These are phyloP conservation scores for Aphanoascus verrucosus DNA, from an alignment of 2,329 filamentous ascomycete species.

Conservation along the genomic window DNA sequence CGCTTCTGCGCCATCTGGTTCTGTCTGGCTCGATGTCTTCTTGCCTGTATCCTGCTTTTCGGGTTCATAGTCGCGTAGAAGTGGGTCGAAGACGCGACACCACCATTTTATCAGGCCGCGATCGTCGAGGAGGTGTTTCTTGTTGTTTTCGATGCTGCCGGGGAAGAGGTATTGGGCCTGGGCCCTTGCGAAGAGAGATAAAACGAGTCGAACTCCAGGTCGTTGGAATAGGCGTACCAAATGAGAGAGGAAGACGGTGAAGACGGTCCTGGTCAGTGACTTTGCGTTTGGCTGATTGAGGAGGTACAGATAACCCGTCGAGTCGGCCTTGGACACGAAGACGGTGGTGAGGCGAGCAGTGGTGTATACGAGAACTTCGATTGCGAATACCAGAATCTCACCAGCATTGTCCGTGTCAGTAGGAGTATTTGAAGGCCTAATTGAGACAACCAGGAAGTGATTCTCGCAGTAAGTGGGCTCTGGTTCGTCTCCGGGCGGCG, in stretches of 20 bases:
- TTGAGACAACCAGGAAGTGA: slow-evolving; percentile 60
- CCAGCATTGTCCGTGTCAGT: slow-evolving; percentile 24
- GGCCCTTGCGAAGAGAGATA: slow-evolving; percentile 84
- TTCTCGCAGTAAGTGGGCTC: slow-evolving; percentile 78
- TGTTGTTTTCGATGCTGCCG: slow-evolving; percentile 69
- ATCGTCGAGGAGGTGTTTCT: slow-evolving; percentile 88
- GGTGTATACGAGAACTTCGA: slow-evolving; percentile 81
- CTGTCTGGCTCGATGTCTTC: slow-evolving; percentile 17
- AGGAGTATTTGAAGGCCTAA: slow-evolving; percentile 22
- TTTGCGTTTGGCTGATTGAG: slow-evolving; percentile 50
- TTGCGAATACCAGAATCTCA: slow-evolving; percentile 63
- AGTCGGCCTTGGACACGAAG: slow-evolving; percentile 95
- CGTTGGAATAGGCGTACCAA: slow-evolving; percentile 58
- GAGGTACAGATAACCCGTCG: slow-evolving; percentile 71
- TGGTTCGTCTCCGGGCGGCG: slow-evolving; percentile 58
- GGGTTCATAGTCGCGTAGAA: slow-evolving; percentile 45
- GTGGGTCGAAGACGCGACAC: slow-evolving; percentile 74
- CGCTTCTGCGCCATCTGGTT: slow-evolving; percentile 23
- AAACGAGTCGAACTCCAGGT: slow-evolving; percentile 55
- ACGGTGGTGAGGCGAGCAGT: slow-evolving; percentile 71
- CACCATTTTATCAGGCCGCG: slow-evolving; percentile 88
- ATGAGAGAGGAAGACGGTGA: slow-evolving; percentile 63
- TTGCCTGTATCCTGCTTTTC: slow-evolving; percentile 32
- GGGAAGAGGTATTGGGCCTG: slow-evolving; percentile 94
- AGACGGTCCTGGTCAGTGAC: slow-evolving; percentile 59